Base-by-base conservation (phyloP, 1,284 basidiomycete genomes). In the Thecaphora thlaspeos region DNA sequence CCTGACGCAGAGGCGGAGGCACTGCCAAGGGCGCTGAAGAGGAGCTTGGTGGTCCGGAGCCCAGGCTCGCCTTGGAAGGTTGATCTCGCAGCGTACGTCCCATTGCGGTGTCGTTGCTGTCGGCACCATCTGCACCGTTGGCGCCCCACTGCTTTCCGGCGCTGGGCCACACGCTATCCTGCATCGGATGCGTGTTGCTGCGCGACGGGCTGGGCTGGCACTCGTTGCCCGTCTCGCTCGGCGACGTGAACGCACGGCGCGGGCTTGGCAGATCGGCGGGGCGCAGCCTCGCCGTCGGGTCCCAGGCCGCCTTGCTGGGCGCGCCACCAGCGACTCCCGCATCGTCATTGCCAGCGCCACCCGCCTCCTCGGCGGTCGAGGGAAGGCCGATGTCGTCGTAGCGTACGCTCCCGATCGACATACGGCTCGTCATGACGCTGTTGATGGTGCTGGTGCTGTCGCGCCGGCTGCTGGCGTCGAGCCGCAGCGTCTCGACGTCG, bases 401-500 rank as follows among this genome's bases (percentile, higher is more conserved):
- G 22, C 34, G 30, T 32, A 68, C 48, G 18, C 58, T 61, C 9
- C 67, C 63, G 23, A 67, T 39, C 42, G 55, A 56, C 57, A 69
- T 59, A 32, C 61, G 53, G 36, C 51, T 59, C 21, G 43, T 64
- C 41, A 60, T 57, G 24, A 66, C 36, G 41, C 53, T 68, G 15
- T 40, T 60, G 30, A 73, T 60, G 17, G 72, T 70, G 43, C 68
- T 72, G 4, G 50, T 48, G 43, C 72, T 73, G 34, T 62, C 66
- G 12, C 70, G 43, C 23, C 71, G 58, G 37, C 64, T 68, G 55
- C 68, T 67, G 9, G 55, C 69, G 34, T 73, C 70, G 19, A 74
- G 54, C 3, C 70, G 59, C 38, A 74, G 48, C 32, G 70, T 74
- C 51, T 74, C 72, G 38, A 74, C 72, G 36, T 74, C 72, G 28